Percentiles rank a stretch among this genome's conserved stretches.
phyloP scores from a whole-genome alignment of 2,329 filamentous ascomycete genomes.

The Exophiala bonariae region DNA sequence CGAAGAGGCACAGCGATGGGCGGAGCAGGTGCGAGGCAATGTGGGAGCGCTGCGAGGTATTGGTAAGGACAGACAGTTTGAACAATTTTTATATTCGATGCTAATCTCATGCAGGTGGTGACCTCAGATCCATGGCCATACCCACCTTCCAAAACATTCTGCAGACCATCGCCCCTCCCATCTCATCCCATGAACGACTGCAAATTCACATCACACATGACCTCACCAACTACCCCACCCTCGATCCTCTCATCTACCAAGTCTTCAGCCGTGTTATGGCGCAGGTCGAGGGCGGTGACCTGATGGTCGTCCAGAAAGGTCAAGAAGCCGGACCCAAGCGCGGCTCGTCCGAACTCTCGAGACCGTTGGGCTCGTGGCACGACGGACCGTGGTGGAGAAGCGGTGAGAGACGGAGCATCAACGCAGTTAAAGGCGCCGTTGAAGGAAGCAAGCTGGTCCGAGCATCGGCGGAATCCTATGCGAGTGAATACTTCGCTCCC shows the following conservation, averaged over 20 bases:
- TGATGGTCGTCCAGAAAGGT: conserved; percentile 90
- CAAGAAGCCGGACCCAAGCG: conserved; percentile 76
- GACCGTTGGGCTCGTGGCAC: conserved; percentile 70
- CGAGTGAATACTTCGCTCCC: conserved; percentile 77
- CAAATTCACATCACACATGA: conserved; percentile 98
- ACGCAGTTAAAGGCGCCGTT: conserved; percentile 73
- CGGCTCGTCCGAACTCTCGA: conserved; percentile 56
- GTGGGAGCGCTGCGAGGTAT: conserved; percentile 74
- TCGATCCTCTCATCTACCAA: conserved; percentile 87
- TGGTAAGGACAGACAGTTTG: conserved; percentile 55
- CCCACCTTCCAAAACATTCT: conserved; percentile 94
- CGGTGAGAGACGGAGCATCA: conserved; percentile 69
- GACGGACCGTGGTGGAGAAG: conserved; percentile 95
- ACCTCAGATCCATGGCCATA: conserved; percentile 79
- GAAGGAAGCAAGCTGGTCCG: conserved; percentile 91
- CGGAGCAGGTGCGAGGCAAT: conserved; percentile 88
- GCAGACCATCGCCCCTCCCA: conserved; percentile 92
- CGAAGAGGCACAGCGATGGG: conserved; percentile 95
- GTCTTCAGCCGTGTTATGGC: conserved; percentile 96
- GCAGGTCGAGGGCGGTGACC: conserved; percentile 96
- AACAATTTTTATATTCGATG: neutral
- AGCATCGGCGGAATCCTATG: conserved; percentile 84
- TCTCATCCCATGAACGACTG: conserved; percentile 93
- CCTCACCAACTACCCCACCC: conserved; percentile 86
- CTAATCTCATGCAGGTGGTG: conserved; percentile 64